Percentiles rank a stretch among this genome's conserved stretches.
These are phyloP conservation scores for Cryphonectria naterciae DNA, from an alignment of 2,329 filamentous ascomycete genomes.

Conservation along the genomic window DNA sequence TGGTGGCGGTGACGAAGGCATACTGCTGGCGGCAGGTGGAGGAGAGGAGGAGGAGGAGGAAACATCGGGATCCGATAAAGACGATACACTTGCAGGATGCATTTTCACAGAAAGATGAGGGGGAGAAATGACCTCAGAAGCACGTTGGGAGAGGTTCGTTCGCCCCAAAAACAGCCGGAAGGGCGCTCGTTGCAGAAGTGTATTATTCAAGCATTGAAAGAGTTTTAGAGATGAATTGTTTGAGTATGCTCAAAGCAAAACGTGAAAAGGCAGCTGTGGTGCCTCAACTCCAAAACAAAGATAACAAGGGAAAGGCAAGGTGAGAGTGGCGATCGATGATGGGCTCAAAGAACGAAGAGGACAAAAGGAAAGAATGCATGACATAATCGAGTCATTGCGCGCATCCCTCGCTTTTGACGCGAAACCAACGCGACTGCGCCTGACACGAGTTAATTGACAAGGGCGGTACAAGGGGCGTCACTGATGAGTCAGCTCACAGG, in stretches of 20 bases:
- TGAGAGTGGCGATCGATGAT: not conserved
- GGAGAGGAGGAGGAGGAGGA: slow-evolving; percentile 12
- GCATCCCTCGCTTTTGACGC: slow-evolving; percentile 3
- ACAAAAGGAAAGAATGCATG: slow-evolving; percentile 2
- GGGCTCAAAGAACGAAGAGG: not conserved
- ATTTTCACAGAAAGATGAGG: slow-evolving; percentile 6
- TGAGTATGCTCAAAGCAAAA: not conserved
- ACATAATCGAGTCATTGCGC: slow-evolving; percentile 13
- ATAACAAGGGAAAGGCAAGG: not conserved
- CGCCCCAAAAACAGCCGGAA: slow-evolving; percentile 12
- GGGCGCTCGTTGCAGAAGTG: not conserved
- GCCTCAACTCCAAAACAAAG: not conserved
- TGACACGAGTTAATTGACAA: slow-evolving; percentile 6
- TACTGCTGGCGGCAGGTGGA: slow-evolving; percentile 35
- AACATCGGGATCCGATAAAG: slow-evolving; percentile 8
- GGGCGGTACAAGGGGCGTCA: not conserved
- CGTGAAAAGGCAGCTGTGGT: not conserved
- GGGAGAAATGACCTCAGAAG: not conserved
- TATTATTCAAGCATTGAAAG: not conserved
- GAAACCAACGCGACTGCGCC: slow-evolving; percentile 16
- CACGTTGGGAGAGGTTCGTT: not conserved
- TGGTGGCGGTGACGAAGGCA: slow-evolving; percentile 44
- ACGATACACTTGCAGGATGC: slow-evolving; percentile 10
- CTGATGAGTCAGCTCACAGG: not conserved
- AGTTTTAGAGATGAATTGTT: not conserved